Conservation (phyloP, 1,139 yeast species). For the Yamadazyma diospyri region DNA sequence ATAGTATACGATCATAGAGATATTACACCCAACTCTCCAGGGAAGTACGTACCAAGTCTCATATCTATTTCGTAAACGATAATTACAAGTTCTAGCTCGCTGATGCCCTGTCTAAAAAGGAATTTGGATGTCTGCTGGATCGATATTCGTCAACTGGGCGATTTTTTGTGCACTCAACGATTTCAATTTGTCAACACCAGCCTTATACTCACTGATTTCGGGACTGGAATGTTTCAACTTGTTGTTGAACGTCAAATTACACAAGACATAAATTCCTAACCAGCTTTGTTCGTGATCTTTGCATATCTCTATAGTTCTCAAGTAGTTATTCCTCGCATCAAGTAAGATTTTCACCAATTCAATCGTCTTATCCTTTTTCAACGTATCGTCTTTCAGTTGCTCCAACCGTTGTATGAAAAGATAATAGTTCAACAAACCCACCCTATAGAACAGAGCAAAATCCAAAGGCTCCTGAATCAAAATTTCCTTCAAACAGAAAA, state of each 20-base stretch:
- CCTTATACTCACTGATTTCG: slow-evolving; percentile 22
- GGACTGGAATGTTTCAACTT: slow-evolving; percentile 19
- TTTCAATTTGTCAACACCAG: slow-evolving; percentile 20
- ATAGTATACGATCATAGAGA: slow-evolving; percentile 3
- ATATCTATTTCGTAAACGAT: no score
- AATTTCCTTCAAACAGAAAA: slow-evolving; percentile 67
- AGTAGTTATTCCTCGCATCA: slow-evolving; percentile 50
- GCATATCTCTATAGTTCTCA: slow-evolving; percentile 73
- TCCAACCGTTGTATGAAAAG: slow-evolving; percentile 20
- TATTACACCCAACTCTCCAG: not conserved
- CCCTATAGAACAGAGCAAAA: slow-evolving; percentile 62
- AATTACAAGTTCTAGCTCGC: no score
- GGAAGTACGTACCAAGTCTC: no score
- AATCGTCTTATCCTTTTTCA: slow-evolving; percentile 23
- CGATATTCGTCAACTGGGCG: slow-evolving; percentile 13
- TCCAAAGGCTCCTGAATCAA: slow-evolving; percentile 67
- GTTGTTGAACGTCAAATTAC: slow-evolving; percentile 20
- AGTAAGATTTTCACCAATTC: slow-evolving; percentile 25
- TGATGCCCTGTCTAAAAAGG: no score
- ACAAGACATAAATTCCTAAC: slow-evolving; percentile 59
- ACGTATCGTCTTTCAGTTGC: slow-evolving; percentile 12
- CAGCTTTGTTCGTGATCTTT: slow-evolving; percentile 69
- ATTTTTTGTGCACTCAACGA: slow-evolving; percentile 20
- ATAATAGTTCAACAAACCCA: slow-evolving; percentile 42
- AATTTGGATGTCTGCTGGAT: slow-evolving; percentile 4